Conservation (phyloP, 2,329 filamentous ascomycete species). For the Chaetothyriales sp. region DNA sequence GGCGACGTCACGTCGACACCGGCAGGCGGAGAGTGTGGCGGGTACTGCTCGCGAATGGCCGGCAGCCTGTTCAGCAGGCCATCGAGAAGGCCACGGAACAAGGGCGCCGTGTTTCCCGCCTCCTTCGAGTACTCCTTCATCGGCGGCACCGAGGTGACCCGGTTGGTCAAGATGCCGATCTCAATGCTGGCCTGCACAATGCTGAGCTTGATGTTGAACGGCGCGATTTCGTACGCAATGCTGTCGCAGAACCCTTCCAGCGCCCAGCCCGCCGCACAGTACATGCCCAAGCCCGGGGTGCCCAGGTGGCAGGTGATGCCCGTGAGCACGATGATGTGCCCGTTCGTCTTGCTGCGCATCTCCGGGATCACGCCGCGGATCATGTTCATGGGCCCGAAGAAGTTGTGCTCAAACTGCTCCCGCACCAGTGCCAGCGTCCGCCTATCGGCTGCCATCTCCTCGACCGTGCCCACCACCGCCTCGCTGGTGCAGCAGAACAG, state of each 20-base stretch:
- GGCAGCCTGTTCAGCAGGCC: conserved; percentile 65
- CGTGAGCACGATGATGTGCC: conserved; percentile 79
- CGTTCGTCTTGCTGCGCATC: conserved; percentile 64
- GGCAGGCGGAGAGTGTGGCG: conserved; percentile 15
- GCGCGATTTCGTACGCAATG: conserved; percentile 86
- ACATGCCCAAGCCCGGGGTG: conserved; percentile 78
- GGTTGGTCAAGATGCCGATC: conserved; percentile 72
- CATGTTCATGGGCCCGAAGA: conserved; percentile 91
- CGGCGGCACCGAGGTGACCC: conserved; percentile 67
- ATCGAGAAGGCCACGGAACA: conserved; percentile 67
- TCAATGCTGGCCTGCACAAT: conserved; percentile 94
- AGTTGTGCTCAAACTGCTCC: conserved; percentile 87
- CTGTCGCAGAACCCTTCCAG: conserved; percentile 91
- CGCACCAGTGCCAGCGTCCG: conserved; percentile 64
- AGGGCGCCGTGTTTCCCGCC: conserved; percentile 55
- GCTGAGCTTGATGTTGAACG: conserved; percentile 92
- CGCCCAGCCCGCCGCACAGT: conserved; percentile 86
- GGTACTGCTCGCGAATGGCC: conserved; percentile 36
- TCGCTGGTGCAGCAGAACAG: conserved; percentile 79
- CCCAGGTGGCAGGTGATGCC: conserved; percentile 86
- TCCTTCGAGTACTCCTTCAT: conserved; percentile 54
- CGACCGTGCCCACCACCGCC: conserved; percentile 77
- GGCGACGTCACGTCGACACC: conserved; percentile 10
- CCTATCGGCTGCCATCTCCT: conserved; percentile 64
- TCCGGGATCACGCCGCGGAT: conserved; percentile 75